These are phyloP conservation scores for Fomitopsis schrenkii DNA, from an alignment of 1,284 basidiomycete species.

Conservation along the genomic window DNA sequence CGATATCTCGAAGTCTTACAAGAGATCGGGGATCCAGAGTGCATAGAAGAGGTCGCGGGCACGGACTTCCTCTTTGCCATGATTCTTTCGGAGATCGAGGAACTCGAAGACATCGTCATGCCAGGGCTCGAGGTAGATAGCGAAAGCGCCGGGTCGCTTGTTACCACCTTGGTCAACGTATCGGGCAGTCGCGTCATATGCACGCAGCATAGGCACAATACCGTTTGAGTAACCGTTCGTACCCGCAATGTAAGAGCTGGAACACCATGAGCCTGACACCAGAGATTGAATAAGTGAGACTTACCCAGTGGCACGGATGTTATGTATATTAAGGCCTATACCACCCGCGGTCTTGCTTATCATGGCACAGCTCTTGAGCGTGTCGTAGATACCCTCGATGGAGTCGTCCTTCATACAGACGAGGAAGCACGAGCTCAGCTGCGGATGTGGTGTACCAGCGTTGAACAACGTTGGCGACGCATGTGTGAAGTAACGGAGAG, in stretches of 20 bases:
- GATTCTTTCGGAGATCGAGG: constrained; percentile 97
- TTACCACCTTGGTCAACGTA: constrained; percentile 99
- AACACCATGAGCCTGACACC: constrained; percentile 7
- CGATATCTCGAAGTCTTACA: constrained; percentile 51
- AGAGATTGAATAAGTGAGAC: constrained; percentile 13
- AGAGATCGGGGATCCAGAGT: constrained; percentile 97
- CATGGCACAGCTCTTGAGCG: constrained; percentile 97
- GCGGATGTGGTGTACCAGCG: constrained; percentile 93
- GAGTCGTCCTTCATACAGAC: constrained; percentile 99
- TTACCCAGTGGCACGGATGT: constrained; percentile 93
- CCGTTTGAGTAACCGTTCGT: constrained; percentile 99
- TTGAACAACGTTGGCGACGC: constrained; percentile 99
- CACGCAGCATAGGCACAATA: constrained; percentile 98
- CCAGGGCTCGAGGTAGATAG: constrained; percentile 98
- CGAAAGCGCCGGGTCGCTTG: constrained; percentile 98
- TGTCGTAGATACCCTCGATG: constrained; percentile 99
- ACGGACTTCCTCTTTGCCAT: constrained; percentile 97
- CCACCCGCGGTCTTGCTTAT: constrained; percentile 99
- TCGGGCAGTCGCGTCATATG: constrained; percentile 96
- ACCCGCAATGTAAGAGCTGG: constrained; percentile 84
- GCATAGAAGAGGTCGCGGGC: constrained; percentile 99
- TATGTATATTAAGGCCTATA: constrained; percentile 95
- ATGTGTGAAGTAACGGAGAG: constrained; percentile 96
- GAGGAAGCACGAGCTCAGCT: constrained; percentile 97
- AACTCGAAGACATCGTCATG: constrained; percentile 98